phyloP scores from a whole-genome alignment of 1,284 basidiomycete genomes.

The Agaricales sp. region DNA sequence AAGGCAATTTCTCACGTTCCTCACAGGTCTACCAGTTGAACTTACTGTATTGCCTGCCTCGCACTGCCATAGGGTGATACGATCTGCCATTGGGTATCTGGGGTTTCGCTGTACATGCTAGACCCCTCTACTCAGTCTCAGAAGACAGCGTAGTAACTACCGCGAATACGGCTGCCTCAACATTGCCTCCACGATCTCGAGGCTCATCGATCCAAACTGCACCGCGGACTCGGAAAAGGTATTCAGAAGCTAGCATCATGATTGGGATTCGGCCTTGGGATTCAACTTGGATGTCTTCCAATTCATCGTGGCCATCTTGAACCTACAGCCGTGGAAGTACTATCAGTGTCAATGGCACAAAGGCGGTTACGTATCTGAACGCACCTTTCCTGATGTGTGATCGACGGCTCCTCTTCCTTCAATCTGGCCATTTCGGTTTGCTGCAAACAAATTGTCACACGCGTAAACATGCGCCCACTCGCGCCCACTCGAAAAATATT shows the following conservation, averaged over 20 bases:
- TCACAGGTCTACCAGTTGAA: too few relatives aligned
- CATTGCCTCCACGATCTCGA: too few relatives aligned
- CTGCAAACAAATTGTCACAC: conserved; percentile 15
- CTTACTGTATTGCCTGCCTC: too few relatives aligned
- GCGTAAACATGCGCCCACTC: not conserved
- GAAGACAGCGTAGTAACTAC: too few relatives aligned
- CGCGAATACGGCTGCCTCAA: too few relatives aligned
- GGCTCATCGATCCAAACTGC: too few relatives aligned
- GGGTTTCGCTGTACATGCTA: too few relatives aligned
- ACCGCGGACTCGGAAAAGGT: too few relatives aligned
- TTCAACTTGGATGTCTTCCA: conserved; percentile 69
- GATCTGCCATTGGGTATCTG: too few relatives aligned
- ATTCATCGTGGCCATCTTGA: conserved; percentile 64
- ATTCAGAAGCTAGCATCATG: too few relatives aligned
- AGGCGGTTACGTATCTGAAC: conserved; percentile 7
- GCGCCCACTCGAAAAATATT: not conserved
- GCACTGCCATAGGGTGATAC: too few relatives aligned
- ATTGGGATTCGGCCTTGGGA: conserved; percentile 26
- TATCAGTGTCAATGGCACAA: conserved; percentile 7
- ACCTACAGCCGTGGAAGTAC: conserved; percentile 34
- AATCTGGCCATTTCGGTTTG: conserved; percentile 63
- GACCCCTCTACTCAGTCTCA: too few relatives aligned
- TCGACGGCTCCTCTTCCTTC: conserved; percentile 59
- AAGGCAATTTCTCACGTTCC: not conserved
- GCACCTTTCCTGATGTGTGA: conserved; percentile 63